Conservation (phyloP, 2,329 filamentous ascomycete species). For the Sclerotiophoma versabilis region DNA sequence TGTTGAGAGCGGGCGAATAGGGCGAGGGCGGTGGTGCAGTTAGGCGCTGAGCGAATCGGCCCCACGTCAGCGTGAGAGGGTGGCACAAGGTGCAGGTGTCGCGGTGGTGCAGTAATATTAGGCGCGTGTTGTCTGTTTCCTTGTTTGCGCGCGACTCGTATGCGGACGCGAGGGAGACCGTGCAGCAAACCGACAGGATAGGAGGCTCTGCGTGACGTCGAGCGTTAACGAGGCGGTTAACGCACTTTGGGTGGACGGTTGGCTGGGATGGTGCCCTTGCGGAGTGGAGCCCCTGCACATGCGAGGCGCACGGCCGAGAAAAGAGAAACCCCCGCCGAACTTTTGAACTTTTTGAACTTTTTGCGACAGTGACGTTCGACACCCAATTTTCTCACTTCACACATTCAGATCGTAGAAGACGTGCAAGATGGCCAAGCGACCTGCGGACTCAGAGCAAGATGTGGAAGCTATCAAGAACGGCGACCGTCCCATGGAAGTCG, state of each 20-base stretch:
- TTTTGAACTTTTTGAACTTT: conserved; percentile 1
- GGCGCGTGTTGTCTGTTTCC: background rate
- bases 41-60: conserved; percentile 31
- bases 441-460: conserved; percentile 61
- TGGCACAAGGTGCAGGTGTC: conserved; percentile 36
- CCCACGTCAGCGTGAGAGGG: conserved; percentile 33
- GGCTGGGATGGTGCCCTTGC: background rate
- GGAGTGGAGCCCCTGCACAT: background rate
- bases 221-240: background rate
- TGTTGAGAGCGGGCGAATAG: conserved; percentile 33
- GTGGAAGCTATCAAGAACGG: conserved; percentile 66
- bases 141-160: conserved; percentile 11
- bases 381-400: background rate
- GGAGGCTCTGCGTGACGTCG: conserved; percentile 19
- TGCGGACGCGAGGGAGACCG: conserved; percentile 16
- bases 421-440: conserved; percentile 65
- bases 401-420: conserved; percentile 2
- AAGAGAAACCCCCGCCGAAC: conserved; percentile 6
- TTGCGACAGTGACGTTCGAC: conserved; percentile 5
- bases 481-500: conserved; percentile 63
- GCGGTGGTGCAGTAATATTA: background rate
- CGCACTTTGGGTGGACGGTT: background rate
- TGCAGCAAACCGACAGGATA: conserved; percentile 8
- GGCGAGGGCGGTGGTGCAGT: conserved; percentile 21
- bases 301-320: background rate